A percentile compares a stretch with the other conserved stretches of the same genome.
phyloP scores from a whole-genome alignment of 2,329 filamentous ascomycete species.

The Sporothrix phasma region DNA sequence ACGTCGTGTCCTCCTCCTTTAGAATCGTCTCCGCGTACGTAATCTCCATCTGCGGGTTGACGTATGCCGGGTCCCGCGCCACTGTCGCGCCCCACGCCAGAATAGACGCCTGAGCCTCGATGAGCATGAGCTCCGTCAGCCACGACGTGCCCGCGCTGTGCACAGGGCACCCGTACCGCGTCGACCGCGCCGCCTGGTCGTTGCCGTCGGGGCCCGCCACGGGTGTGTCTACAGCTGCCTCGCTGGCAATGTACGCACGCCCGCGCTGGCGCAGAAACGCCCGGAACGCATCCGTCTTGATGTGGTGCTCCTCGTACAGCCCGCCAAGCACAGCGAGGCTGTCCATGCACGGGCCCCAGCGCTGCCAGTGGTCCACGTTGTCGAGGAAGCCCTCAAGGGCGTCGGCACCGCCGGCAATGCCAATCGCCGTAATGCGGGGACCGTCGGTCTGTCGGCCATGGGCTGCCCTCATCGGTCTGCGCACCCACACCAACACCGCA shows the following conservation, averaged over 20 bases:
- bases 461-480: not conserved
- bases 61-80: constrained; percentile 20
- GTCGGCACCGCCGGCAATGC: constrained; percentile 56
- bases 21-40: constrained; percentile 16
- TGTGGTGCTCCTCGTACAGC: constrained; percentile 29
- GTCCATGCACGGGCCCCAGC: constrained; percentile 34
- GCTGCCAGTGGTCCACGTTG: constrained; percentile 39
- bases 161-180: constrained; percentile 50
- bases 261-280: constrained; percentile 46
- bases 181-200: constrained; percentile 29
- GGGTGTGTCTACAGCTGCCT: constrained; percentile 40
- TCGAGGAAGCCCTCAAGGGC: constrained; percentile 50
- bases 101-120: constrained; percentile 27
- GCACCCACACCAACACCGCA: constrained; percentile 24
- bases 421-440: constrained; percentile 64
- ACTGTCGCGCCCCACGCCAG: constrained; percentile 24
- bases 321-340: constrained; percentile 43
- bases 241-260: constrained; percentile 50
- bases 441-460: not conserved
- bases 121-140: constrained; percentile 53
- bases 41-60: constrained; percentile 21
- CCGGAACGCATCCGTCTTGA: constrained; percentile 37
- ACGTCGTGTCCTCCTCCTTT: not conserved
- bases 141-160: constrained; percentile 57
- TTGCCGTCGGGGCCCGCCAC: constrained; percentile 45